Base-by-base conservation (phyloP, 441 rosid species). In the Populus trichocarpa region DNA sequence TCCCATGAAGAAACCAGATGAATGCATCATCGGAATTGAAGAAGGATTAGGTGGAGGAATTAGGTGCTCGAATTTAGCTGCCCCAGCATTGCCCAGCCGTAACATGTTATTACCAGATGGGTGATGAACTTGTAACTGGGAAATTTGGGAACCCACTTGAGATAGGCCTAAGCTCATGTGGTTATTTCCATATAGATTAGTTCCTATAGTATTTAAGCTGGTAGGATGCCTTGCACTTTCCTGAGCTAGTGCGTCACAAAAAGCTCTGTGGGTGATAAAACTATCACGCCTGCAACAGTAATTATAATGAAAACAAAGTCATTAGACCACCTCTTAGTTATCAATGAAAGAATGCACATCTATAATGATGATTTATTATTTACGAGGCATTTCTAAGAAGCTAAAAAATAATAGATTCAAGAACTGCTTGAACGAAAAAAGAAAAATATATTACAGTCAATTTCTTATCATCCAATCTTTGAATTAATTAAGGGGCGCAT, bases 211-310 rank as follows among this genome's bases (percentile, higher is more conserved):
- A 81, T 78, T 86, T 71, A 91, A 80, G 81, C 81, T 84, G 50
- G 95, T 70, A 32, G 97, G 92, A 75, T 87, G 89, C 74, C 96
- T 87, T 20, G 88, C 91, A 64, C 83, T 88, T 72, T 93, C 97
- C 78, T 90, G 94, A 72, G 94, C 91, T 78, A 91, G 80, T 63
- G 96, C 96, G 73, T 91, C 94, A 25, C 97, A 91, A 77, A 93
- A 93, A 36, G 97, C 96, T 68, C 96, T 83, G 78, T 93, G 97
- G 11, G 96, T 93, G 57, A 91, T 89, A 85, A 91, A 93, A 76
- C 97, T 93, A 81, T 93, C 94, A 42, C 97, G 89, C 84, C 97
- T 93, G 90, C 85, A 81, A 13, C 53, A 81, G 75, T 40, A n/a
- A 8, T 20, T 16, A 23, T 5, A 69, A 22, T 30, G 3, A 33